These are phyloP conservation scores for Berkeleyomyces basicola DNA, from an alignment of 2,329 filamentous ascomycete genomes.

Conservation along the genomic window DNA sequence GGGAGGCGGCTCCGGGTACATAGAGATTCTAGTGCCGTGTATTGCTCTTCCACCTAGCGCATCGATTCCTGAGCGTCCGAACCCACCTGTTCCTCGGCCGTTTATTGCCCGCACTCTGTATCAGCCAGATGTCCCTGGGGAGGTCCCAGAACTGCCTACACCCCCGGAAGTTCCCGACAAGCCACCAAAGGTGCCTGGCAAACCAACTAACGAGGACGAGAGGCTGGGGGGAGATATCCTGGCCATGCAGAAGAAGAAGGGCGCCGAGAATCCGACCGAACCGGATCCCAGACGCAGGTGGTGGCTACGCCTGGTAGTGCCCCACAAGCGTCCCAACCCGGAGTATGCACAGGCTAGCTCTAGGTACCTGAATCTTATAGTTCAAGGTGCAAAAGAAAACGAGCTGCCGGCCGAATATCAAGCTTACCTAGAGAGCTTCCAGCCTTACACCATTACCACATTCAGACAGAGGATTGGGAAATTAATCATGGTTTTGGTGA, in stretches of 20 bases:
- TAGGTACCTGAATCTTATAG: slow-evolving; percentile 69
- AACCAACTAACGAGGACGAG: slow-evolving; percentile 6
- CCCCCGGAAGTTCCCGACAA: slow-evolving; percentile 19
- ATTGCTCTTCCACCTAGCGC: slow-evolving; percentile 44
- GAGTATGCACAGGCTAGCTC: slow-evolving; percentile 67
- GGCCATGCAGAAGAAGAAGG: slow-evolving; percentile 1
- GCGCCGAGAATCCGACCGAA: slow-evolving; percentile 13
- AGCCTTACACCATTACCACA: slow-evolving; percentile 54
- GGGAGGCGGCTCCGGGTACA: slow-evolving; percentile 71
- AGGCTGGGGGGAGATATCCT: not conserved
- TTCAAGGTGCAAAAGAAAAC: slow-evolving; percentile 63
- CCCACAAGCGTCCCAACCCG: slow-evolving; percentile 41
- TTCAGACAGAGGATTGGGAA: slow-evolving; percentile 49
- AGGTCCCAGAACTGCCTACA: slow-evolving; percentile 33
- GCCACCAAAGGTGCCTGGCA: slow-evolving; percentile 18
- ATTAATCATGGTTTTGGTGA: slow-evolving; percentile 44
- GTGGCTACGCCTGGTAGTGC: slow-evolving; percentile 30
- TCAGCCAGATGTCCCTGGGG: slow-evolving; percentile 19
- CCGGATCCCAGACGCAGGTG: slow-evolving; percentile 19
- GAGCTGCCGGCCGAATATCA: slow-evolving; percentile 65
- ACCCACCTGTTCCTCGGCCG: slow-evolving; percentile 34
- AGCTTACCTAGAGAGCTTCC: slow-evolving; percentile 50
- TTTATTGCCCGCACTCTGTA: slow-evolving; percentile 81
- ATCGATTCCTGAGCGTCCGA: slow-evolving; percentile 47
- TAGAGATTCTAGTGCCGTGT: slow-evolving; percentile 68